Base-by-base conservation (phyloP, 257 asterid species). In the Nicotiana tomentosiformis region DNA sequence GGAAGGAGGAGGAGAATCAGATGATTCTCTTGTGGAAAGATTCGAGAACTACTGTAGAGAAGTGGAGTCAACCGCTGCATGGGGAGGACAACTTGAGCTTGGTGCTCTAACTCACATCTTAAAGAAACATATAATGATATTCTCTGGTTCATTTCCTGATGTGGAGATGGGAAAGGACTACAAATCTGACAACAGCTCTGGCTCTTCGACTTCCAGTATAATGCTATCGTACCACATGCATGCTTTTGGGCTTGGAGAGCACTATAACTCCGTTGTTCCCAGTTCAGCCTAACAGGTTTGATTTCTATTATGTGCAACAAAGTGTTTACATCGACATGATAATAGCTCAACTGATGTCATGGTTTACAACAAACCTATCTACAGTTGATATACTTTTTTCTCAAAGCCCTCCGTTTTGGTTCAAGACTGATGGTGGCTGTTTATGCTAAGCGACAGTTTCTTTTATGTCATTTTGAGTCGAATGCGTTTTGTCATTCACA, bases 101-200 rank as follows among this genome's bases (percentile, higher is more conserved):
- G 97, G 94, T 84, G 99, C 98, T 66, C 86, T 96, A 72, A 91
- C 98, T 77, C 98, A 94, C 84, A 88, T 97, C 90, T 87, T 96
- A 86, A 94, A 92, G 95, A 92, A 92, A 85, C 98, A 91, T 77
- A 90, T 96, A 68, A 83, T 88, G 91, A 84, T 96, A 76, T 92
- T 86, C 84, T 96, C 98, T 14, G 99, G 98, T 10, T 94, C 98
- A 3, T 94, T 94, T 84, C 99, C 99, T 80, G 97, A 93, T 74
- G 99, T 96, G 29, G 99, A 96, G 93, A 96, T 96, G 99, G 99
- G 99, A 51, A 94, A 92, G 91, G 98, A 96, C 77, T 96, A 93
- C 87, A 92, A 88, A 87, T 79, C 90, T n/a, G 86, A 88, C 3
- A 84, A 82, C 3, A 89, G 78, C 26, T n/a, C 81, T 43, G 83